Evolutionary conservation across 805 yeast species (phyloP).

Genomic region (Ogataea parapolymorpha): DNA sequence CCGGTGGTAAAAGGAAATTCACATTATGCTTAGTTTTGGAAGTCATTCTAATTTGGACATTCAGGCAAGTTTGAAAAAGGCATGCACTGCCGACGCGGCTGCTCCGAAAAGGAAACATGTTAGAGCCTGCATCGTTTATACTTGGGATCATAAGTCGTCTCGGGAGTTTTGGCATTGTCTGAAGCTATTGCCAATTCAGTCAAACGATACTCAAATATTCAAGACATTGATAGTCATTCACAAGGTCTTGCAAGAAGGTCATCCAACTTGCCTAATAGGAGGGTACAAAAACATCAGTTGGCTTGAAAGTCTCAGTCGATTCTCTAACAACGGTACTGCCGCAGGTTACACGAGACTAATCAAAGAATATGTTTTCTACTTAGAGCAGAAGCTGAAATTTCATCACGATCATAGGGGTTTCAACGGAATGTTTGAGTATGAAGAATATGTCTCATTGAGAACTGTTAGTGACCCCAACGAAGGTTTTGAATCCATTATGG

Average conservation of each 20-base stretch:
- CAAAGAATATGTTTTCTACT: slow-evolving; percentile 67
- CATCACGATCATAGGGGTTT: slow-evolving; percentile 85
- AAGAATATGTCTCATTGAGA: slow-evolving; percentile 84
- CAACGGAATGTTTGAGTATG: slow-evolving; percentile 94
- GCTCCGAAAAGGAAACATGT: slow-evolving; percentile 97
- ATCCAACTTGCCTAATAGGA: slow-evolving; percentile 74
- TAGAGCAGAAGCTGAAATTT: slow-evolving; percentile 72
- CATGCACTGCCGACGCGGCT: slow-evolving; percentile 78
- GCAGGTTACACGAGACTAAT: slow-evolving; percentile 69
- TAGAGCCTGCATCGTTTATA: slow-evolving; percentile 89
- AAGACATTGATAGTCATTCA: slow-evolving; percentile 84
- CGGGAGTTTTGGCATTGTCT: slow-evolving; percentile 82
- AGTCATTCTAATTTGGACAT: slow-evolving; percentile 38
- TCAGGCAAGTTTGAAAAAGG: slow-evolving; percentile 63
- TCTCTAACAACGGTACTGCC: slow-evolving; percentile 40
- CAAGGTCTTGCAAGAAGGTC: slow-evolving; percentile 98
- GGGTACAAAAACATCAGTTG: slow-evolving; percentile 77
- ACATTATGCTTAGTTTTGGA: slow-evolving; percentile 20
- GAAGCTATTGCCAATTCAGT: slow-evolving; percentile 73
- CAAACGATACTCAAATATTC: slow-evolving; percentile 80
- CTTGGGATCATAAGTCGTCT: slow-evolving; percentile 92
- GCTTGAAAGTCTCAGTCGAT: slow-evolving; percentile 67
- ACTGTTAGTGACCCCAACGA: slow-evolving; percentile 92
- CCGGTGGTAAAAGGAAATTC: neutral
- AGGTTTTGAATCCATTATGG: slow-evolving; percentile 87